These are phyloP conservation scores for Neopestalotiopsis clavispora DNA, from an alignment of 2,329 filamentous ascomycete species.

Conservation along the genomic window DNA sequence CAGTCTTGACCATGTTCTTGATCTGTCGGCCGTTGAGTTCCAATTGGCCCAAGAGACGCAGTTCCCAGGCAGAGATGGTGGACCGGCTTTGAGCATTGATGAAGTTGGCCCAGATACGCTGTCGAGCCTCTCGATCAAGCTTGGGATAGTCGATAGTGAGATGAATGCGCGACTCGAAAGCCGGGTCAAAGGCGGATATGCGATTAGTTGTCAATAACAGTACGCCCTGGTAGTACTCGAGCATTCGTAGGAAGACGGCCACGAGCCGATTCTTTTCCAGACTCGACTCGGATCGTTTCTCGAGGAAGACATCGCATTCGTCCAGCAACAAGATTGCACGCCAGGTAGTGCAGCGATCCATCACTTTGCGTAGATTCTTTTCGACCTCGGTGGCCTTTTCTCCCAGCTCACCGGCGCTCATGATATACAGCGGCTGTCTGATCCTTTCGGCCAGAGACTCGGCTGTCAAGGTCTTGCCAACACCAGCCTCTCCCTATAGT, in stretches of 20 bases:
- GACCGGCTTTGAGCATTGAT: neutral
- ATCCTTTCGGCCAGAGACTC: slow-evolving; percentile 51
- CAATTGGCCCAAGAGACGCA: neutral
- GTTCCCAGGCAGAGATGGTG: neutral
- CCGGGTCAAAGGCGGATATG: slow-evolving; percentile 48
- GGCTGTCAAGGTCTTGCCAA: slow-evolving; percentile 34
- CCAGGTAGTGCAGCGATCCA: slow-evolving; percentile 77
- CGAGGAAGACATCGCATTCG: slow-evolving; percentile 68
- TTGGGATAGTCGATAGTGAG: slow-evolving; percentile 51
- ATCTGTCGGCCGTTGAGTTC: slow-evolving; percentile 8
- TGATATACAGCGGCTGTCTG: slow-evolving; percentile 53
- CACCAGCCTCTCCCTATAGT: slow-evolving; percentile 52
- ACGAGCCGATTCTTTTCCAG: slow-evolving; percentile 46
- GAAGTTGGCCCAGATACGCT: slow-evolving; percentile 11
- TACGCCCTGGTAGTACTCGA: slow-evolving; percentile 54
- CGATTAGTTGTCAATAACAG: slow-evolving; percentile 56
- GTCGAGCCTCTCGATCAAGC: slow-evolving; percentile 28
- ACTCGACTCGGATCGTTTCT: slow-evolving; percentile 34
- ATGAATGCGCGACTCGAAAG: slow-evolving; percentile 54
- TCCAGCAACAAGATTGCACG: slow-evolving; percentile 74
- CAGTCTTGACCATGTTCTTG: slow-evolving; percentile 7
- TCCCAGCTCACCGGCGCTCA: slow-evolving; percentile 72
- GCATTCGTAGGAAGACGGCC: slow-evolving; percentile 44
- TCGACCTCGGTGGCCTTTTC: slow-evolving; percentile 69
- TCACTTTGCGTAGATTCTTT: slow-evolving; percentile 66